These are phyloP conservation scores for Cardamine occulta DNA, from an alignment of 345 rosid species.

Conservation along the genomic window DNA sequence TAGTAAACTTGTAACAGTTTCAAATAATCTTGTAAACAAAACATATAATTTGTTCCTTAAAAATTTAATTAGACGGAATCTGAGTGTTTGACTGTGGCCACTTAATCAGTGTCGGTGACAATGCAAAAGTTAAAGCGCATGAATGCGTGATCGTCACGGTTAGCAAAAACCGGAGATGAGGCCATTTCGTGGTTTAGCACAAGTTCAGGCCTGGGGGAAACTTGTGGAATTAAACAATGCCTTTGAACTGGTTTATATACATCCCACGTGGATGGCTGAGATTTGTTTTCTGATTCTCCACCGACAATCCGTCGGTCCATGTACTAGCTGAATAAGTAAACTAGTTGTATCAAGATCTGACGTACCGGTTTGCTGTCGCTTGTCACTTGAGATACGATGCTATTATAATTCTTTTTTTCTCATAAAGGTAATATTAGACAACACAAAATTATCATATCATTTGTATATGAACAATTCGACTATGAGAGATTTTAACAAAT, in stretches of 20 bases:
- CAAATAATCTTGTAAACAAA: background rate
- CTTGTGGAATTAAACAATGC: background rate
- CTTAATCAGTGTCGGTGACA: conserved; percentile 38
- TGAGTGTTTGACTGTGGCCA: conserved; percentile 3
- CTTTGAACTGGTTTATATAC: background rate
- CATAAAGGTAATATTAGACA: background rate
- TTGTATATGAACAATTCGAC: background rate
- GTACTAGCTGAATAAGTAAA: conserved; percentile 11
- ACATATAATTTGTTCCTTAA: background rate
- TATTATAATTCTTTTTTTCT: background rate
- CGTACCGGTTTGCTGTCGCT: conserved; percentile 29
- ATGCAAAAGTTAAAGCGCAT: conserved; percentile 19
- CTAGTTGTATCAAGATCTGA: conserved; percentile 25
- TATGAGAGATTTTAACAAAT: no score
- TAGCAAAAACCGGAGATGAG: conserved; percentile 22
- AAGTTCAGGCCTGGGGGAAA: background rate
- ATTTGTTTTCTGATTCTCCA: conserved; percentile 35
- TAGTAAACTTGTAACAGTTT: background rate
- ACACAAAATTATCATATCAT: background rate
- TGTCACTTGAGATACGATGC: conserved; percentile 12
- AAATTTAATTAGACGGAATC: conserved; percentile 22
- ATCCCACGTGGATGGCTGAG: conserved; percentile 36
- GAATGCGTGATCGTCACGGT: conserved; percentile 25
- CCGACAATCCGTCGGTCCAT: conserved; percentile 43
- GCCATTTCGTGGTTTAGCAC: background rate